phyloP scores from a whole-genome alignment of 2,329 filamentous ascomycete species.

The Rasamsonia emersonii region DNA sequence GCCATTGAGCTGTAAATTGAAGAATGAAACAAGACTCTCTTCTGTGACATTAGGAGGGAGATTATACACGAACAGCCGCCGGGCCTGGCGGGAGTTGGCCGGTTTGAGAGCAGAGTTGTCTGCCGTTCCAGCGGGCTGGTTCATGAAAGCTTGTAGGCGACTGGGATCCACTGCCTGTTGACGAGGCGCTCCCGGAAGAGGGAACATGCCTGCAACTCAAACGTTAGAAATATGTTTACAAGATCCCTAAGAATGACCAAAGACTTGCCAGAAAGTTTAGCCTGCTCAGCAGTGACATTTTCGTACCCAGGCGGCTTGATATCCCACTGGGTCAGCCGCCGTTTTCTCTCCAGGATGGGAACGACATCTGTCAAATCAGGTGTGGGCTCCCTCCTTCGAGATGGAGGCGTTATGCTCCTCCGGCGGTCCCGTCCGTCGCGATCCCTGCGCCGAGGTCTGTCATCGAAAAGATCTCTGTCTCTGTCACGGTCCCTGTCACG shows the following conservation, averaged over 20 bases:
- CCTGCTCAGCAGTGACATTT: slow-evolving; percentile 95
- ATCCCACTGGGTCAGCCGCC: slow-evolving; percentile 96
- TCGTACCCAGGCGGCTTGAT: slow-evolving; percentile 98
- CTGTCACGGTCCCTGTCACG: slow-evolving; percentile 37
- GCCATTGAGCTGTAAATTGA: slow-evolving; percentile 95
- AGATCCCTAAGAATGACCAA: slow-evolving; percentile 1
- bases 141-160: slow-evolving; percentile 92
- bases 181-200: slow-evolving; percentile 85
- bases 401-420: slow-evolving; percentile 69
- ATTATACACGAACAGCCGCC: slow-evolving; percentile 82
- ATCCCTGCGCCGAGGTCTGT: slow-evolving; percentile 23
- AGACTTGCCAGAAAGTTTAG: slow-evolving; percentile 69
- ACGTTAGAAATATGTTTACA: not conserved
- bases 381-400: slow-evolving; percentile 89
- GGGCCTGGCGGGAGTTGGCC: slow-evolving; percentile 86
- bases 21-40: slow-evolving; percentile 70
- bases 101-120: slow-evolving; percentile 79
- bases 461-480: slow-evolving; percentile 20
- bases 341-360: slow-evolving; percentile 76
- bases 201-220: slow-evolving; percentile 71
- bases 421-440: slow-evolving; percentile 51
- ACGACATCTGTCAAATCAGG: slow-evolving; percentile 83
- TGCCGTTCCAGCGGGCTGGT: slow-evolving; percentile 64
- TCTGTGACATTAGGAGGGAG: slow-evolving; percentile 65
- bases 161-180: slow-evolving; percentile 93